These are phyloP conservation scores for Celoporthe dispersa DNA, from an alignment of 2,329 filamentous ascomycete species.

Conservation along the genomic window DNA sequence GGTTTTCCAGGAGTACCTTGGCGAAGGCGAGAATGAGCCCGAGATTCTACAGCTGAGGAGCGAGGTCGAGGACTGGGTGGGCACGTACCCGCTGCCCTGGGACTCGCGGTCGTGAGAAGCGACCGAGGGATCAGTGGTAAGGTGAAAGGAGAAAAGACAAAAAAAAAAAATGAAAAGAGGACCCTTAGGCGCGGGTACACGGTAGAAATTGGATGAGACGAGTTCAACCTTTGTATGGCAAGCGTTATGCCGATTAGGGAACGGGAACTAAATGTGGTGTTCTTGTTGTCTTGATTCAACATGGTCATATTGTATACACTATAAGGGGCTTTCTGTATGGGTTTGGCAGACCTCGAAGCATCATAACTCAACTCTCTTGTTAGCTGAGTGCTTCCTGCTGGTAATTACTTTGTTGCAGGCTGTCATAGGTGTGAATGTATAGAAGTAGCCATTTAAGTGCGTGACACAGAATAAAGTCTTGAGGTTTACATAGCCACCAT, in stretches of 20 bases:
- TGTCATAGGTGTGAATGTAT: neutral
- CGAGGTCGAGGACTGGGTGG: conserved; percentile 80
- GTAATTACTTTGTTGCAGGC: neutral
- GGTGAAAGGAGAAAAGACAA: neutral
- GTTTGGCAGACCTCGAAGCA: neutral
- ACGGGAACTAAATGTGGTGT: neutral
- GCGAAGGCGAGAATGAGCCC: conserved; percentile 67
- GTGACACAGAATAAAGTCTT: neutral
- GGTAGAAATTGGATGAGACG: neutral
- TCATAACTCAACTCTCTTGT: neutral
- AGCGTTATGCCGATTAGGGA: too few species aligned
- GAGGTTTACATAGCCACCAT: neutral
- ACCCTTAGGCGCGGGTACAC: neutral
- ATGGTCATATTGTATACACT: conserved; percentile 5
- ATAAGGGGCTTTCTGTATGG: neutral
- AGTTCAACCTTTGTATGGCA: neutral
- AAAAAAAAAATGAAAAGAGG: neutral
- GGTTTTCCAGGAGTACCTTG: conserved; percentile 70
- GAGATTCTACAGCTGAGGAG: conserved; percentile 75
- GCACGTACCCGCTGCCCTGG: conserved; percentile 75
- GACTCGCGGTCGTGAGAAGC: conserved; percentile 43
- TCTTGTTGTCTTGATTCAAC: neutral
- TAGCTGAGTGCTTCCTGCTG: neutral
- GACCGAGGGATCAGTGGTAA: neutral
- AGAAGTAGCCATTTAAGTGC: neutral